Evolutionary conservation across 345 rosid genomes (phyloP), one percentile per base, ranked within the genome.

Genomic region (Limnanthes douglasii): DNA sequence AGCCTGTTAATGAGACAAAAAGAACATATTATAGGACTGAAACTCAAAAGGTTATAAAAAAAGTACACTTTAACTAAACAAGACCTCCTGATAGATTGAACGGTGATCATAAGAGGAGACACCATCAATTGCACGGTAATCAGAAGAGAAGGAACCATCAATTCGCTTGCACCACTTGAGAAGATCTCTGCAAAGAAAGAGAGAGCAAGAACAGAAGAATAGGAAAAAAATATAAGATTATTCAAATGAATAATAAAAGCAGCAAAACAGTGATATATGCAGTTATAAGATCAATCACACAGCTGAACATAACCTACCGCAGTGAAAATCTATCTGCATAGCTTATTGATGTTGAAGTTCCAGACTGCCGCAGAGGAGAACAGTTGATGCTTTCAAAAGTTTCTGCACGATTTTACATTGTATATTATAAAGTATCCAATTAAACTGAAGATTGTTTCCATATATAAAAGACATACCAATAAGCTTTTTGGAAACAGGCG

Each of bases 141-240:
- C 75, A 30, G 47, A 43, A 28, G 70, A 46, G 29, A 86, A 46
- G 58, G 74, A 50, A 34, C 50, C 52, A 30, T 59, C 57, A 56
- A 88, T 70, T 47, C 97, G 66, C 49, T 74, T 86, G 66, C 97
- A 83, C 92, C 80, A 83, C 64, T 88, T 83, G 24, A 88, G 75
- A 40, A 88, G 76, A 69, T 88, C 97, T 75, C 97, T 88, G 71
- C 30, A 50, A 45, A 44, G 18, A 21, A 51, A 34, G 39, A 45
- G 39, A 13, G 25, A 62, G 45, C 16, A 66, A 31, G 18, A 60
- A 37, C 35, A 37, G 42, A 51, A 57, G 29, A 51, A 34, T 28
- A 21, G 26, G 25, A 22, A 39, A 34, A 45, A n/a, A n/a, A n/a
- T n/a, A n/a, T n/a, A n/a, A n/a, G n/a, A n/a, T n/a, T n/a, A n/a